Evolutionary conservation across 345 rosid species (phyloP).

Genomic region (Citrus cavaleriei): DNA sequence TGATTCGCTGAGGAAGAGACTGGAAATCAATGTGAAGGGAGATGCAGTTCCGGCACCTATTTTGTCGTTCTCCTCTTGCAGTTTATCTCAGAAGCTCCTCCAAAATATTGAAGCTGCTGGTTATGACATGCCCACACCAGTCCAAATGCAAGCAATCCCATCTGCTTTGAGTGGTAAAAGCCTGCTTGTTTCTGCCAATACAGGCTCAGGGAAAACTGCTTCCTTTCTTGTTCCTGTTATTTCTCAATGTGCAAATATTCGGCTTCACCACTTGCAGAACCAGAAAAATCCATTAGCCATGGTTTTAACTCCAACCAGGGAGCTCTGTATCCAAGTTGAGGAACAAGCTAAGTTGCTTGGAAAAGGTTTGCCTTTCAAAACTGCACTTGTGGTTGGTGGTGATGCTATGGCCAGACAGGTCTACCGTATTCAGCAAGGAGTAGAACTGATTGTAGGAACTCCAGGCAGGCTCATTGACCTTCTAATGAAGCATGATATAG

Average conservation of each 20-base stretch:
- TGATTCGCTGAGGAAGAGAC: conserved; percentile 58
- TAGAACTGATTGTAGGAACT: conserved; percentile 79
- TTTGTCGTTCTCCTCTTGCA: conserved; percentile 64
- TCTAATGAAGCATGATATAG: conserved; percentile 59
- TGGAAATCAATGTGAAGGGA: conserved; percentile 69
- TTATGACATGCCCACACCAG: conserved; percentile 70
- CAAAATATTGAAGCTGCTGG: conserved; percentile 72
- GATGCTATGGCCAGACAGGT: conserved; percentile 77
- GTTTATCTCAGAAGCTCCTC: conserved; percentile 55
- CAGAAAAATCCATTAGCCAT: conserved; percentile 55
- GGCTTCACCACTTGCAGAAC: conserved; percentile 24
- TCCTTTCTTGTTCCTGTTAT: conserved; percentile 78
- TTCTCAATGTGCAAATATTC: conserved; percentile 48
- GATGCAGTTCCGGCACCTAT: conserved; percentile 50
- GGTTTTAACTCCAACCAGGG: conserved; percentile 86
- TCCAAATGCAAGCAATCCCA: conserved; percentile 92
- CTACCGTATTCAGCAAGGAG: conserved; percentile 77
- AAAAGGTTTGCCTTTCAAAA: conserved; percentile 86
- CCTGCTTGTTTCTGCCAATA: conserved; percentile 79
- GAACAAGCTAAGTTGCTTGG: conserved; percentile 88
- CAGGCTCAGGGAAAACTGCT: conserved; percentile 92
- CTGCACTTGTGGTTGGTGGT: conserved; percentile 93
- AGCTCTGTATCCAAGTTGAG: conserved; percentile 86
- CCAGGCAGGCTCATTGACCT: conserved; percentile 92
- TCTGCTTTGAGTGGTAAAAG: conserved; percentile 61